phyloP scores from a whole-genome alignment of 106 monocot genomes.

The Gastrodia elata region DNA sequence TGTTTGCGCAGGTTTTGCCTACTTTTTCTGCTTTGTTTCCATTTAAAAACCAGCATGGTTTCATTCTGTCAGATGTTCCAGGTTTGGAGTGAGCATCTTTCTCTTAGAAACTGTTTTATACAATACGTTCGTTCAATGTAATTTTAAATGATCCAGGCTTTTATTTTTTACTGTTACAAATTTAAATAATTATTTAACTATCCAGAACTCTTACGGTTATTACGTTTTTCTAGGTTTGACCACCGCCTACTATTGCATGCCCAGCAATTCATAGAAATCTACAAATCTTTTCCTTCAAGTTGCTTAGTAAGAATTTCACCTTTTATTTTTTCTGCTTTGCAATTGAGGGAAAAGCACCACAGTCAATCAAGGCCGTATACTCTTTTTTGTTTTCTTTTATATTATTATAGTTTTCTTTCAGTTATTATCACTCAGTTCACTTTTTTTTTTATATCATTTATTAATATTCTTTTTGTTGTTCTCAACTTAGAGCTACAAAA shows the following conservation, averaged over 20 bases:
- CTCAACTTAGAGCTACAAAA: not conserved
- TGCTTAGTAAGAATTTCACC: conserved; percentile 42
- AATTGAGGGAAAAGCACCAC: not conserved
- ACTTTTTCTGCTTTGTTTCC: conserved; percentile 74
- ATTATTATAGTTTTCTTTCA: not conserved
- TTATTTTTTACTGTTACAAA: not conserved
- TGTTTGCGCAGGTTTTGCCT: conserved; percentile 73
- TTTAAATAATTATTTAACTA: not conserved
- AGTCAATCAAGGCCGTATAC: not conserved
- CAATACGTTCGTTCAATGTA: not conserved
- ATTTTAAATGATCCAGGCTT: not conserved
- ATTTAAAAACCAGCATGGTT: conserved; percentile 26
- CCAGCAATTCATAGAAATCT: conserved; percentile 93
- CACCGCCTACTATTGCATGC: conserved; percentile 69
- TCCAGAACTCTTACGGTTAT: not conserved
- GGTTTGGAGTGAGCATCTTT: conserved; percentile 46
- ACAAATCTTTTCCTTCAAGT: conserved; percentile 65
- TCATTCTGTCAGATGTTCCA: conserved; percentile 36
- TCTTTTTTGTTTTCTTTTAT: not conserved
- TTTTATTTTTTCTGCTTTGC: not conserved
- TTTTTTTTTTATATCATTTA: not conserved
- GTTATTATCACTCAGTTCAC: not conserved
- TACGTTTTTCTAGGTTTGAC: conserved; percentile 56
- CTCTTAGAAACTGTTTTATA: not conserved
- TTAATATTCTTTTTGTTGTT: not conserved